These are phyloP conservation scores for Bothriochloa decipiens DNA, from an alignment of 176 grass and related monocot species.

Conservation along the genomic window DNA sequence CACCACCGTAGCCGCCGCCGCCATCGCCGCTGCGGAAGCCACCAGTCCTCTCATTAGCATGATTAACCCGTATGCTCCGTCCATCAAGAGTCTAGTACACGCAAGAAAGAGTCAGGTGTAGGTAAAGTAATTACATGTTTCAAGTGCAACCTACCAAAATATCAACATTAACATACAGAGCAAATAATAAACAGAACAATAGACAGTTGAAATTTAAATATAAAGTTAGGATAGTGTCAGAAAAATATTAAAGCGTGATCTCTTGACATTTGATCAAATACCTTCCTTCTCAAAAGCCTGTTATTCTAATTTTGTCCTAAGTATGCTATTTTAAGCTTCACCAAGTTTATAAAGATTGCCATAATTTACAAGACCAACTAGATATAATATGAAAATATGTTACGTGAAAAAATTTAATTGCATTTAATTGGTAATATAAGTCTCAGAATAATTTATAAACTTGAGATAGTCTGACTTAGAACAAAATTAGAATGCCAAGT, in stretches of 20 bases:
- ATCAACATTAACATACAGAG: neutral
- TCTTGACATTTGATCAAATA: neutral
- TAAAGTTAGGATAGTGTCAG: neutral
- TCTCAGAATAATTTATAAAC: neutral
- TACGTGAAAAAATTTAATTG: neutral
- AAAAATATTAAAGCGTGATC: neutral
- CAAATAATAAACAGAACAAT: neutral
- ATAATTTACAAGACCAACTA: neutral
- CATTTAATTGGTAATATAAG: neutral
- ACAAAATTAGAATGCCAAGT: neutral
- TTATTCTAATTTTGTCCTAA: neutral
- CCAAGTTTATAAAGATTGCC: neutral
- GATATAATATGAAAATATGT: neutral
- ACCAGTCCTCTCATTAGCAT: slow-evolving; percentile 57
- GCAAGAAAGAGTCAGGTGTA: neutral
- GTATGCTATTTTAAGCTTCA: neutral
- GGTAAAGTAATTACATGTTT: neutral
- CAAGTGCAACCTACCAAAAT: neutral
- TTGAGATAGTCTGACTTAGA: neutral
- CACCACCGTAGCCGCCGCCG: neutral
- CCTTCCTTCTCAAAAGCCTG: neutral
- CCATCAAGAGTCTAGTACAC: slow-evolving; percentile 60
- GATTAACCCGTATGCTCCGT: slow-evolving; percentile 56
- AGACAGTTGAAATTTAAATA: neutral
- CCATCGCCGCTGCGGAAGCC: slow-evolving; percentile 35